Conservation (phyloP, 2,329 filamentous ascomycete genomes). For the Talaromyces atroroseus region DNA sequence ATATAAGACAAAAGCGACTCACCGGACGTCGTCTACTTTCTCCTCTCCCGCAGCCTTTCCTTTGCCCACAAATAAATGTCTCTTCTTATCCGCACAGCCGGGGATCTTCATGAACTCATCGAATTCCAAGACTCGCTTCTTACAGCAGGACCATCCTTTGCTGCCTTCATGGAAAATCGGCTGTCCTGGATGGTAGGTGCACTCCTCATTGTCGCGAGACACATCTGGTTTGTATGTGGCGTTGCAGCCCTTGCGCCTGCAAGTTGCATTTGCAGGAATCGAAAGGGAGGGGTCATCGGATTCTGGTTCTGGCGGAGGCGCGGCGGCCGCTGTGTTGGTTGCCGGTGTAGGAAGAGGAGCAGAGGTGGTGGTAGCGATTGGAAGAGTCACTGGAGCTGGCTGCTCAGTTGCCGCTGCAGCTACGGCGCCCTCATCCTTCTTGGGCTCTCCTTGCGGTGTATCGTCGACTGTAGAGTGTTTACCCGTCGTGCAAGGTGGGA, state of each 20-base stretch:
- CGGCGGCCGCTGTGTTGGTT: slow-evolving; percentile 24
- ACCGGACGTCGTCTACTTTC: slow-evolving; percentile 71
- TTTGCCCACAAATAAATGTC: slow-evolving; percentile 77
- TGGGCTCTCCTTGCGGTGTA: slow-evolving; percentile 45
- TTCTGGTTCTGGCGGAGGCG: slow-evolving; percentile 63
- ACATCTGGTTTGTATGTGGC: slow-evolving; percentile 56
- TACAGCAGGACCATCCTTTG: slow-evolving; percentile 97
- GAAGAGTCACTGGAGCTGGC: slow-evolving; percentile 17
- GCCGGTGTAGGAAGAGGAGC: slow-evolving; percentile 23
- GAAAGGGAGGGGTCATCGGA: slow-evolving; percentile 73
- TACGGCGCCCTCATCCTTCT: slow-evolving; percentile 29
- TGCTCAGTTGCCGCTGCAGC: slow-evolving; percentile 16
- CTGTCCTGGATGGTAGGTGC: slow-evolving; percentile 80
- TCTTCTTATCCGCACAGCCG: slow-evolving; percentile 75
- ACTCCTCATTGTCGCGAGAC: slow-evolving; percentile 65
- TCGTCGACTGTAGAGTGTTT: slow-evolving; percentile 86
- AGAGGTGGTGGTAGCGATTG: slow-evolving; percentile 24
- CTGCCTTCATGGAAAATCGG: slow-evolving; percentile 97
- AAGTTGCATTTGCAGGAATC: slow-evolving; percentile 68
- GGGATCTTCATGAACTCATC: slow-evolving; percentile 96
- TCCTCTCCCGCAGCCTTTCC: slow-evolving; percentile 67
- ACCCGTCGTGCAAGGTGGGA: slow-evolving; percentile 86
- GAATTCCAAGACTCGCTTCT: slow-evolving; percentile 89
- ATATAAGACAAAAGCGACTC: slow-evolving; percentile 23
- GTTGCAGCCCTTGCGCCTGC: slow-evolving; percentile 72